Percentiles rank a stretch among this genome's conserved stretches.
phyloP scores from a whole-genome alignment of 768 basidiomycete genomes.

The Gyrodon lividus region DNA sequence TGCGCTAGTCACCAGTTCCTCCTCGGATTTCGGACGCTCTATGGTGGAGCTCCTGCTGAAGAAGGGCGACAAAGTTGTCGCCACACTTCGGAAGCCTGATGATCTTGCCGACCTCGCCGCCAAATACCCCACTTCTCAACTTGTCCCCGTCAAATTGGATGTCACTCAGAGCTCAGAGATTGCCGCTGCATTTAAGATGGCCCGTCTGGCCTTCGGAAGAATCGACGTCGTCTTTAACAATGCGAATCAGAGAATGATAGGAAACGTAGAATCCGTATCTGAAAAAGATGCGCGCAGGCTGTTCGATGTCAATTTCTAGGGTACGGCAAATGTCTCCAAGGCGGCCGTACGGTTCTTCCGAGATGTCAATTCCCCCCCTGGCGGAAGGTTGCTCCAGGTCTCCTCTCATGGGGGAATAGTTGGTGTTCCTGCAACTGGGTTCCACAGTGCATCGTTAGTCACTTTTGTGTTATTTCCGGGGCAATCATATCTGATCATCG shows the following conservation, averaged over 20 bases:
- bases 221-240: constrained; percentile 40
- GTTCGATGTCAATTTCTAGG: constrained; percentile 41
- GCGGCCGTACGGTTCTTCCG: constrained; percentile 36
- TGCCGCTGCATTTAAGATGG: constrained; percentile 34
- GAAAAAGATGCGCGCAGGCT: constrained; percentile 31
- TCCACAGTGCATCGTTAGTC: constrained; percentile 29
- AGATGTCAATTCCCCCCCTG: constrained; percentile 36
- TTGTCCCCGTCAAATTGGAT: constrained; percentile 43
- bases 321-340: constrained; percentile 28
- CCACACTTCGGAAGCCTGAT: no score
- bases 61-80: no score
- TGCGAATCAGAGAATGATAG: constrained; percentile 27
- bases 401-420: constrained; percentile 34
- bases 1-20: constrained; percentile 41
- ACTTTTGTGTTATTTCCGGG: neutral
- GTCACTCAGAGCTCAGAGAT: constrained; percentile 36
- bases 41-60: no score
- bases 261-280: constrained; percentile 35
- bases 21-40: constrained; percentile 39
- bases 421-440: constrained; percentile 11
- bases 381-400: constrained; percentile 40
- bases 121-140: constrained; percentile 32
- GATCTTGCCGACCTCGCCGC: no score
- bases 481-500: neutral
- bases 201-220: constrained; percentile 28